Conservation (phyloP, 805 yeast genomes). For the Kockiozyma suomiensis region DNA sequence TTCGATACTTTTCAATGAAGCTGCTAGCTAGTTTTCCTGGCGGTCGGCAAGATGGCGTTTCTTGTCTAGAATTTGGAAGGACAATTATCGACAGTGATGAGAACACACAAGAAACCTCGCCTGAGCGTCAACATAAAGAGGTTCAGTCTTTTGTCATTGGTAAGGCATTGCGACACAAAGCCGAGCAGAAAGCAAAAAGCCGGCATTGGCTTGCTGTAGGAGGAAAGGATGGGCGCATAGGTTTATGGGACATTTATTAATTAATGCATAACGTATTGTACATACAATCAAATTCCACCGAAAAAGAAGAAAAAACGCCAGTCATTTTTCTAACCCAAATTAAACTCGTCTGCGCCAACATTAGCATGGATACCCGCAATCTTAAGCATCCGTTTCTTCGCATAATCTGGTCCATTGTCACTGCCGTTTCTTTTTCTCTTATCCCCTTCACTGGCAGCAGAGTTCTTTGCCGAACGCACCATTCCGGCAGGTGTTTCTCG, state of each 20-base stretch:
- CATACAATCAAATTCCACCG: background rate
- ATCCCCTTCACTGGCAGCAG: conserved; percentile 36
- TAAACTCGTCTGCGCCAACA: conserved; percentile 72
- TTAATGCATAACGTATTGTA: background rate
- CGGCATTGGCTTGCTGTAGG: conserved; percentile 51
- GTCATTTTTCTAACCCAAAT: conserved; percentile 46
- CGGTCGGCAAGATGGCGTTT: conserved; percentile 40
- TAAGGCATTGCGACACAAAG: conserved; percentile 2
- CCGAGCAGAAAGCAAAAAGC: conserved; percentile 3
- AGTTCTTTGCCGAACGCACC: conserved; percentile 55
- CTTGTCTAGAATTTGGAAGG: conserved; percentile 35
- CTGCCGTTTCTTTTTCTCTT: conserved; percentile 34
- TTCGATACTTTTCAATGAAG: conserved; percentile 37
- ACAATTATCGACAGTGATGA: background rate
- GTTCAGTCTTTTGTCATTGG: background rate
- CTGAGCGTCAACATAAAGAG: too few relatives aligned
- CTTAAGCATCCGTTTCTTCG: conserved; percentile 71
- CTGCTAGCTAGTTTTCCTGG: conserved; percentile 42
- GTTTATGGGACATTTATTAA: conserved; percentile 43
- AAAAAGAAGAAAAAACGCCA: background rate
- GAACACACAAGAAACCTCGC: too few relatives aligned
- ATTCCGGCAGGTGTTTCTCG: conserved; percentile 83
- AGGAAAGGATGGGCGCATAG: conserved; percentile 58
- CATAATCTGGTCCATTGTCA: conserved; percentile 59
- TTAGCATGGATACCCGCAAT: conserved; percentile 71